Conservation (phyloP, 2,329 filamentous ascomycete genomes). For the Aspergillus neoniger region DNA sequence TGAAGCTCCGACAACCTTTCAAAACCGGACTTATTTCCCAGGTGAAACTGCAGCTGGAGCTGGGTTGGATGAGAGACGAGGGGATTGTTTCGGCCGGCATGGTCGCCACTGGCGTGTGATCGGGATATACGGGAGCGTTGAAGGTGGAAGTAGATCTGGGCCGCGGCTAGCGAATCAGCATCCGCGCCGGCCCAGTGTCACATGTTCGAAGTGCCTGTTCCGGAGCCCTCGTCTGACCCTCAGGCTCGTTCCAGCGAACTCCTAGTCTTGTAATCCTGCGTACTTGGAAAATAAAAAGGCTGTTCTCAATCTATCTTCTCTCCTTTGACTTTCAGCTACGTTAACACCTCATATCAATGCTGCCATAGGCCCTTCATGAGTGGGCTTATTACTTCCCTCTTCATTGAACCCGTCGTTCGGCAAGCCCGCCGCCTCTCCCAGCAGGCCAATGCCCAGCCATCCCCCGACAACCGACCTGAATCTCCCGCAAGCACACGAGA, state of each 20-base stretch:
- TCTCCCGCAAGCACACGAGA: slow-evolving; percentile 25
- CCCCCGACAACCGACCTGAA: slow-evolving; percentile 27
- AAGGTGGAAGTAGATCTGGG: background rate
- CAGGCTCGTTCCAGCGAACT: background rate
- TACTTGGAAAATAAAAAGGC: background rate
- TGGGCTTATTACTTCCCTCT: slow-evolving; percentile 45
- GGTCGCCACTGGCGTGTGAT: background rate
- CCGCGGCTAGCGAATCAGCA: slow-evolving; percentile 21
- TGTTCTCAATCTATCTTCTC: background rate
- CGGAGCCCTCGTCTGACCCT: slow-evolving; percentile 9
- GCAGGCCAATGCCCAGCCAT: slow-evolving; percentile 23
- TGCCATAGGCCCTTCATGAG: slow-evolving; percentile 42
- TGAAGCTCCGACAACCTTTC: background rate
- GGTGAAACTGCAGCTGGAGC: background rate
- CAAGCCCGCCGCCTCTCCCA: slow-evolving; percentile 44
- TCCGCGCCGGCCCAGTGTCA: slow-evolving; percentile 14
- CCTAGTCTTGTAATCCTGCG: background rate
- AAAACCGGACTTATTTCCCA: background rate
- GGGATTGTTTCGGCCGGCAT: background rate
- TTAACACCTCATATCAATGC: slow-evolving; percentile 17
- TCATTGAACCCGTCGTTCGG: slow-evolving; percentile 48
- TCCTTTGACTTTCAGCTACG: background rate
- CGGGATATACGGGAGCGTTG: background rate
- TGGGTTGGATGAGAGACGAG: background rate
- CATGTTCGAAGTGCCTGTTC: slow-evolving; percentile 18